phyloP scores from a whole-genome alignment of 1,284 basidiomycete genomes.

The Tetrapyrgos nigripes region DNA sequence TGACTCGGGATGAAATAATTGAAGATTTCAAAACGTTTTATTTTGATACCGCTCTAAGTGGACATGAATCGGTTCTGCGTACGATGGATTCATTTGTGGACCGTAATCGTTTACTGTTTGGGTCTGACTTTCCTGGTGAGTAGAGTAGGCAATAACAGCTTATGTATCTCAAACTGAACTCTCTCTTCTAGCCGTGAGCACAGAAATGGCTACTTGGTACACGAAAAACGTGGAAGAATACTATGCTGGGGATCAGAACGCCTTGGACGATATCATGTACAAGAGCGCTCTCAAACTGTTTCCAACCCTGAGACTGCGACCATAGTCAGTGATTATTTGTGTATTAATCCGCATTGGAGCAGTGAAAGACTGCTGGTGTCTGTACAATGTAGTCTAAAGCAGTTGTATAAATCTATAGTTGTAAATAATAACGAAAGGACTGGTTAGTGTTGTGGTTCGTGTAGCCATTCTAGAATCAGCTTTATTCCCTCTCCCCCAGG shows the following conservation, averaged over 20 bases:
- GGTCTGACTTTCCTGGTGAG: constrained; percentile 78
- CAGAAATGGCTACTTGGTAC: constrained; percentile 62
- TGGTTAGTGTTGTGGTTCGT: constrained; percentile 30
- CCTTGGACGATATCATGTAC: constrained; percentile 46
- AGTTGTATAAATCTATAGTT: no score
- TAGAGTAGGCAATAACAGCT: no score
- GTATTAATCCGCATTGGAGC: no score
- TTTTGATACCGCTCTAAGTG: constrained; percentile 71
- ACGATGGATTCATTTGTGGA: constrained; percentile 56
- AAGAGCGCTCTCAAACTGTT: constrained; percentile 59
- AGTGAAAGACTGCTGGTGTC: no score
- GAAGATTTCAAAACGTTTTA: constrained; percentile 73
- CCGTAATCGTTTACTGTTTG: constrained; percentile 61
- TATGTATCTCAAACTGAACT: neutral
- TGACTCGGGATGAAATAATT: constrained; percentile 65
- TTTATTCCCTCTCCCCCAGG: constrained; percentile 59
- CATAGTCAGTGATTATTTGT: no score
- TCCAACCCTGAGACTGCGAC: constrained; percentile 37
- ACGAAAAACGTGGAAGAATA: constrained; percentile 55
- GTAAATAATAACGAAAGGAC: no score
- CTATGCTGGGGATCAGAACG: constrained; percentile 42
- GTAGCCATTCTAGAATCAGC: constrained; percentile 72
- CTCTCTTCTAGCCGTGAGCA: constrained; percentile 56
- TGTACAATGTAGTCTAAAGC: no score
- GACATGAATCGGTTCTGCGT: constrained; percentile 55